Evolutionary conservation across 129 eudicot species (phyloP).

Genomic region (Flaveria trinervia): DNA sequence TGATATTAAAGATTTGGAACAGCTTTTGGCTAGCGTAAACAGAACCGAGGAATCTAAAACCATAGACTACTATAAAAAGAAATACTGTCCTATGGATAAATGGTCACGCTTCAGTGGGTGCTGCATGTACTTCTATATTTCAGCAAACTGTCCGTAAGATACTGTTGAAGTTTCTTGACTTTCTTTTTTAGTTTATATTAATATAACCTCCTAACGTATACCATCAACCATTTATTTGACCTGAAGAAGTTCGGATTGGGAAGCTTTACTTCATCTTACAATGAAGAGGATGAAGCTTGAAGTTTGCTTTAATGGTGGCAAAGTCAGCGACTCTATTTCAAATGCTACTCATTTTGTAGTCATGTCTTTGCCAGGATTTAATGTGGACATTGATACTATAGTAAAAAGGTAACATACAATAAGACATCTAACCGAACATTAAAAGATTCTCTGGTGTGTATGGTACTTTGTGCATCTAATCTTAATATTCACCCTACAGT

Average conservation of each 20-base stretch:
- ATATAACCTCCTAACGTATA: background rate
- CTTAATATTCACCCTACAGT: constrained; percentile 39
- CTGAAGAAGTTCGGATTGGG: constrained; percentile 50
- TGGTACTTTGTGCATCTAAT: background rate
- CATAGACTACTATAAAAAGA: constrained; percentile 68
- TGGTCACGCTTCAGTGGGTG: constrained; percentile 83
- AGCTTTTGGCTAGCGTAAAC: constrained; percentile 61
- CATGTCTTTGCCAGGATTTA: constrained; percentile 45
- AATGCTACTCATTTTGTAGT: constrained; percentile 74
- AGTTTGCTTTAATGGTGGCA: constrained; percentile 75
- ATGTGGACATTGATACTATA: constrained; percentile 46
- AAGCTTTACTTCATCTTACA: constrained; percentile 56
- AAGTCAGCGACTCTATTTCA: constrained; percentile 49
- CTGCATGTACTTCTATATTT: constrained; percentile 66
- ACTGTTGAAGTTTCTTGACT: background rate
- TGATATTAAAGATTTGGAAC: constrained; percentile 64
- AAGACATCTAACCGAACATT: background rate
- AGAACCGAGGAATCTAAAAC: constrained; percentile 55
- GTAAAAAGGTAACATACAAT: constrained; percentile 47
- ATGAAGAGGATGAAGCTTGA: constrained; percentile 78
- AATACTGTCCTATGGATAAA: constrained; percentile 74
- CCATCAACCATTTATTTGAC: constrained; percentile 20
- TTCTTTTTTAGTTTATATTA: background rate
- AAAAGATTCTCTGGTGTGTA: background rate
- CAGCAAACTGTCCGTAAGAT: constrained; percentile 48